Base-by-base conservation (phyloP, 164 flowering plant genomes). In the Euptelea pleiosperma region DNA sequence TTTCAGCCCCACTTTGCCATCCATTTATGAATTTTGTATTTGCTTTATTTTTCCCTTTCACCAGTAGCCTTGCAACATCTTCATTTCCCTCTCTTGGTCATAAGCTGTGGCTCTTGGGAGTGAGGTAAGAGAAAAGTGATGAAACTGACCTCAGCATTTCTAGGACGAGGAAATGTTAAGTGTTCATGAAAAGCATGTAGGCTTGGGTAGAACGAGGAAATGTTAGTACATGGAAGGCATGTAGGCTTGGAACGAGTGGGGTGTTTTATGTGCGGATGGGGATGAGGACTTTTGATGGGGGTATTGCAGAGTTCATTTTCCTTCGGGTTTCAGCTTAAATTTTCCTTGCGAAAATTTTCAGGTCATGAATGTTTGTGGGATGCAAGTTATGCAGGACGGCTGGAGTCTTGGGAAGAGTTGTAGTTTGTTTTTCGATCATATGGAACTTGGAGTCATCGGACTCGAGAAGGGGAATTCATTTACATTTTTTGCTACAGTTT, bases 291-390 rank as follows among this genome's bases (percentile, higher is more conserved):
- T n/a, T 16, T 41, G 11, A 45, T 63, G n/a, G n/a, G 55, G n/a
- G n/a, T 45, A 14, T 43, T 54, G 44, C 43, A 35, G 52, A 33
- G 47, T 57, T 54, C 18, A 22, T 51, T 57, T 19, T 24, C 52
- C 25, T 47, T 19, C n/a, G n/a, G 34, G n/a, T 68, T 52, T 37
- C 43, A 65, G 66, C 53, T 70, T 72, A 60, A 71, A 66, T 49
- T 69, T 16, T 41, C 60, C 50, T 62, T 66, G 59, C 64, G 31
- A 63, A 66, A 72, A 65, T 55, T 81, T 78, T 76, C 79, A 74
- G 82, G 85, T 66, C 56, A 40, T 55, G 44, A 42, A 42, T 60
- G 60, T 60, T 34, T 37, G 59, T 72, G 59, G 66, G 71, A 69
- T n/a, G n/a, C n/a, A n/a, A n/a, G n/a, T n/a, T n/a, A n/a, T n/a